Evolutionary conservation across 305 asterid genomes (phyloP), one percentile per base, ranked within the genome.

Genomic region (Fraxinus floribunda): DNA sequence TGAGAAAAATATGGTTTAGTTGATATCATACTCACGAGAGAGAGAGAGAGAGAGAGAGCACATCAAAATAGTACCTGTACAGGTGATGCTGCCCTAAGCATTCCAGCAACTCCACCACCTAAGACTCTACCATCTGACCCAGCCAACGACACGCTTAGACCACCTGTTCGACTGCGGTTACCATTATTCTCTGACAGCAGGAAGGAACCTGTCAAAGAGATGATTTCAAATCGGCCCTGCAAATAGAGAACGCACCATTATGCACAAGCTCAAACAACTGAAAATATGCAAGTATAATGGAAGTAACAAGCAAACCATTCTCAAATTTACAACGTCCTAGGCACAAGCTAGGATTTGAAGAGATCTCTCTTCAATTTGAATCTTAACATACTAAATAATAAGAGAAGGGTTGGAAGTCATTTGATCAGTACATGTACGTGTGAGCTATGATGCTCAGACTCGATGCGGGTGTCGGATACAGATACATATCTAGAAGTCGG

Each of bases 101-200:
- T 26, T 68, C 98, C 99, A 4, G 94, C 93, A 79, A 95, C 97
- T 75, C 96, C 95, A 39, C 99, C 99, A 15, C 97, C 99, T 87
- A 93, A 80, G 36, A 95, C 98, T 79, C 91, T 89, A 60, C 97
- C 97, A 76, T 94, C 97, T 29, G 95, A 46, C 41, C 97, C 95
- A 62, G 98, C 97, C 88, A 95, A 73, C 0, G 97, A 94, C 78
- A 95, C 93, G 16, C 93, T 92, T 88, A 95, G 88, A 22, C 87
- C 87, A 49, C 92, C 89, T 15, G 86, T 78, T 86, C 91, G 88
- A 73, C 86, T 87, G 83, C 86, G 88, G 85, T 76, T 86, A 35
- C 91, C 94, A 46, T 87, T 87, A 82, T 82, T 89, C 78, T 92
- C 98, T 15, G 93, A 86, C 73, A 82, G 88, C 84, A 85, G 72